Conservation (phyloP, 768 basidiomycete genomes). For the Agaricus bisporus region DNA sequence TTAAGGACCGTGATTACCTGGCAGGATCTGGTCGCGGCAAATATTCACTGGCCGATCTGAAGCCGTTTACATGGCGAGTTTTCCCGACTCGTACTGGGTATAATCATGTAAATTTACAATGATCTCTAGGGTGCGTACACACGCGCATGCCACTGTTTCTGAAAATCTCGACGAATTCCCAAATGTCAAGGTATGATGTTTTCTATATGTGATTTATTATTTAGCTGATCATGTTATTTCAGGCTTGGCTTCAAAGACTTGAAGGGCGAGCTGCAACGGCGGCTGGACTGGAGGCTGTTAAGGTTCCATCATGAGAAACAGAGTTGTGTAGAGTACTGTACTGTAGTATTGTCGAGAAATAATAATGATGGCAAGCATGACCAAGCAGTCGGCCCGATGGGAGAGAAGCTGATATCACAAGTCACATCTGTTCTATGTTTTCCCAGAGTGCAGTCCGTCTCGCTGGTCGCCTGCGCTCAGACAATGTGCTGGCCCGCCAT, state of each 20-base stretch:
- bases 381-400: too few relatives aligned
- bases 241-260: slow-evolving; percentile 19
- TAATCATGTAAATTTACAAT: neutral
- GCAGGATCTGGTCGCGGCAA: slow-evolving; percentile 70
- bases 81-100: too few relatives aligned
- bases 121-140: slow-evolving; percentile 45
- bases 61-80: slow-evolving; percentile 54
- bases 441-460: slow-evolving; percentile 3
- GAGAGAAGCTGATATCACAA: too few relatives aligned
- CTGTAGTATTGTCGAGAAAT: too few relatives aligned
- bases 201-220: neutral
- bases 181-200: slow-evolving; percentile 39
- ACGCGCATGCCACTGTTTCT: slow-evolving; percentile 43
- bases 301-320: neutral
- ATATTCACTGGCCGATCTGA: slow-evolving; percentile 68
- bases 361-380: too few relatives aligned
- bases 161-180: slow-evolving; percentile 56
- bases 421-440: neutral
- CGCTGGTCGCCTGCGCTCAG: slow-evolving; percentile 2
- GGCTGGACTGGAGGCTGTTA: neutral
- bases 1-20: slow-evolving; percentile 71
- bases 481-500: neutral
- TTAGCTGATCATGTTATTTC: neutral
- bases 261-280: neutral
- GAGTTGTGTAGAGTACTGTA: too few relatives aligned